These are phyloP conservation scores for Kondoa subrosea DNA, from an alignment of 768 basidiomycete genomes.

Conservation along the genomic window DNA sequence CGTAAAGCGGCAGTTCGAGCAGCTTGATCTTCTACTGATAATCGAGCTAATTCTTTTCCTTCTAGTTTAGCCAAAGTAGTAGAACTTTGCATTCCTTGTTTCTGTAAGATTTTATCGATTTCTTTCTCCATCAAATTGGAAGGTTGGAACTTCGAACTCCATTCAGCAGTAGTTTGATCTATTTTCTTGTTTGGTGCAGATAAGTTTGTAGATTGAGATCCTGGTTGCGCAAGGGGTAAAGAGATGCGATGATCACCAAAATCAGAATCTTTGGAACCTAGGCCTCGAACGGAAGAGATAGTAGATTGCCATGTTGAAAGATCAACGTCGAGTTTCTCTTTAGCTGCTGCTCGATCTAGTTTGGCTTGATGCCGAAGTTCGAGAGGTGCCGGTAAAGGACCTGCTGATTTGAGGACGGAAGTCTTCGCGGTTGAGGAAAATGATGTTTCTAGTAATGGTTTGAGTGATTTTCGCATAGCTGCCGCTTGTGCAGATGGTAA, in stretches of 20 bases:
- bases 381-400: slow-evolving; percentile 57
- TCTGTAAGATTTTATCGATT: background rate
- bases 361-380: slow-evolving; percentile 75
- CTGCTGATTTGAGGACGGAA: slow-evolving; percentile 20
- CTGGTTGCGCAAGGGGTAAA: slow-evolving; percentile 12
- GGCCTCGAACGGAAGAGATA: slow-evolving; percentile 82
- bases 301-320: slow-evolving; percentile 84
- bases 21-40: slow-evolving; percentile 57
- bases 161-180: slow-evolving; percentile 46
- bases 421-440: background rate
- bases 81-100: background rate
- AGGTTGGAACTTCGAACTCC: background rate
- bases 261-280: slow-evolving; percentile 33
- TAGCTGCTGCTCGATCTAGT: slow-evolving; percentile 80
- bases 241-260: slow-evolving; percentile 24
- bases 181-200: slow-evolving; percentile 25
- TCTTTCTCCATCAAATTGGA: background rate
- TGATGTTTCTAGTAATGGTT: slow-evolving; percentile 21
- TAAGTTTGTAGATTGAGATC: background rate
- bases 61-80: background rate
- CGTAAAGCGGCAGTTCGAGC: slow-evolving; percentile 64
- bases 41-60: background rate
- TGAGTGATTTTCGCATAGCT: slow-evolving; percentile 26
- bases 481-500: slow-evolving; percentile 30
- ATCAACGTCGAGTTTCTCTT: slow-evolving; percentile 79